Evolutionary conservation across 352 stramenopile genomes (phyloP).

Genomic region (Globisporangium cederbergense): DNA sequence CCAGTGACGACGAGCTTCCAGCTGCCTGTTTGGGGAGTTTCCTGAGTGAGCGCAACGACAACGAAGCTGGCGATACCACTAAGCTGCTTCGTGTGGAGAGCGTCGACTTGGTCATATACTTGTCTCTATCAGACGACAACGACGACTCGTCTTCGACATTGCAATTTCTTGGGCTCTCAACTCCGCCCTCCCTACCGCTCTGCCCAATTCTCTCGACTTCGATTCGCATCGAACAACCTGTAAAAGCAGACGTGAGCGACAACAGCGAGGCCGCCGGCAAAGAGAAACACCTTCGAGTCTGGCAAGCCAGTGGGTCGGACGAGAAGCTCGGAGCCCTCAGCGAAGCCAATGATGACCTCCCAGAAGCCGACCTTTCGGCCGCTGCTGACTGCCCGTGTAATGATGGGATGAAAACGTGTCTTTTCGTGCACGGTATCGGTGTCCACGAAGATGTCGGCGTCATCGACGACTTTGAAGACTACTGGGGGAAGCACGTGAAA

Average conservation of each 20-base stretch:
- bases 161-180: not conserved
- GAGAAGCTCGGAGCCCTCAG: not conserved
- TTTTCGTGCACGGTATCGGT: conserved; percentile 49
- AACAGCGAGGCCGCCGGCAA: not conserved
- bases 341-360: not conserved
- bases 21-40: not conserved
- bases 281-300: not conserved
- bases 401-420: conserved; percentile 25
- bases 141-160: not conserved
- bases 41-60: not conserved
- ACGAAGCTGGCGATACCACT: not conserved
- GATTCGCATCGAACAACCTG: not conserved
- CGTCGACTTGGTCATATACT: not conserved
- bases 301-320: not conserved
- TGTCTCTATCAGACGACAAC: not conserved
- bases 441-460: conserved; percentile 24
- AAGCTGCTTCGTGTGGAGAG: conserved; percentile 14
- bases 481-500: conserved; percentile 28
- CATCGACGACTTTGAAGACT: conserved; percentile 20
- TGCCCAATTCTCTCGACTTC: not conserved
- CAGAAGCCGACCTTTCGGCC: not conserved
- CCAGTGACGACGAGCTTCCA: not conserved
- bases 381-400: not conserved
- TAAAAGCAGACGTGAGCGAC: not conserved
- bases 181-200: not conserved